A percentile compares a stretch with the other conserved stretches of the same genome.
Conservation (phyloP, 176 grass and related monocot species). For the Aechmea fasciata region DNA sequence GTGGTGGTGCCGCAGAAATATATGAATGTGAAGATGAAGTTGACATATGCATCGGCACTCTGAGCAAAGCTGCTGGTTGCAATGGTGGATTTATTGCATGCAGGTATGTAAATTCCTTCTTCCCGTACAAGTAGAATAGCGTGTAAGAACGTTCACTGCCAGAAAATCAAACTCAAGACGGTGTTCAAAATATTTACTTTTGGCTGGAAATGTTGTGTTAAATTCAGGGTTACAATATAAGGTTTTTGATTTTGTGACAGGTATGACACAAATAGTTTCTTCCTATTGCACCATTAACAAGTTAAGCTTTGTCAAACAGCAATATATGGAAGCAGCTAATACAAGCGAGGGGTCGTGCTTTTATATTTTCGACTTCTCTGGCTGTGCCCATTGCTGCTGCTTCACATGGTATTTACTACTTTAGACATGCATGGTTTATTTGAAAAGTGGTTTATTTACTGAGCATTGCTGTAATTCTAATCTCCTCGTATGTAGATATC, state of each 20-base stretch:
- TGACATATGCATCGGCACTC: slow-evolving; percentile 77
- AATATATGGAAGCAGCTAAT: slow-evolving; percentile 76
- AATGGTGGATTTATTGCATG: slow-evolving; percentile 82
- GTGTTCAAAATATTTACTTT: too few species aligned
- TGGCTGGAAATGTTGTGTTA: too few species aligned
- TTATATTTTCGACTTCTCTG: slow-evolving; percentile 89
- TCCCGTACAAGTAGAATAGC: not conserved
- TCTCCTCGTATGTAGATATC: too few species aligned
- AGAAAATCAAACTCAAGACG: too few species aligned
- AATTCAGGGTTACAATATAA: too few species aligned
- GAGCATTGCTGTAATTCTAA: not conserved
- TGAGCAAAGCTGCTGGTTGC: slow-evolving; percentile 85
- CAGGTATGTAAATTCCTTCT: slow-evolving; percentile 30
- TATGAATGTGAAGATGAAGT: slow-evolving; percentile 67
- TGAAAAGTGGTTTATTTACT: not conserved
- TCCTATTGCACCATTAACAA: not conserved
- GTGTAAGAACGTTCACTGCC: not conserved
- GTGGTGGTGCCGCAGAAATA: slow-evolving; percentile 56
- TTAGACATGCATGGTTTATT: slow-evolving; percentile 6
- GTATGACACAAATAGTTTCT: not conserved
- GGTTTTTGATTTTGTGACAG: too few species aligned
- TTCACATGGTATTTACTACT: slow-evolving; percentile 44
- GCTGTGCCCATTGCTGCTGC: slow-evolving; percentile 76
- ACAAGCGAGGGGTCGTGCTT: slow-evolving; percentile 78
- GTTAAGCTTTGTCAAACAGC: slow-evolving; percentile 39